Percentiles rank a stretch among this genome's conserved stretches.
Evolutionary conservation across 2,329 filamentous ascomycete species (phyloP).

Genomic region (Podosphaera aphanis): DNA sequence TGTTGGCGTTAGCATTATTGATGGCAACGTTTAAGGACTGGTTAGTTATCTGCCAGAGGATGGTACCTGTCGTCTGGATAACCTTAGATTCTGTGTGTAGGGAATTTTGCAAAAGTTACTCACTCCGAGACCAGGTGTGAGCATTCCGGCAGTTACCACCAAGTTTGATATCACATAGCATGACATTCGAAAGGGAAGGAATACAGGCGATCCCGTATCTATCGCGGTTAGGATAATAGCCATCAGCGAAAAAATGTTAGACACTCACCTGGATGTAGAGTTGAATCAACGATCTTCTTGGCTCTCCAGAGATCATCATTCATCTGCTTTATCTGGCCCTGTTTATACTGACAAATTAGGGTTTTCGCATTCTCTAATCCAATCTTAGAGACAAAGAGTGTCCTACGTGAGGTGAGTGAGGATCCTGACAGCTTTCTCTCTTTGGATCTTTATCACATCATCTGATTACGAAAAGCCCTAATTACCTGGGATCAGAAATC

Average conservation of each 20-base stretch:
- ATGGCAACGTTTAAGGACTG: slow-evolving; percentile 96
- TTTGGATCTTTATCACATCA: not conserved
- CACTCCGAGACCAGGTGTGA: slow-evolving; percentile 65
- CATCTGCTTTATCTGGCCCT: slow-evolving; percentile 56
- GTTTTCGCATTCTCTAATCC: slow-evolving; percentile 72
- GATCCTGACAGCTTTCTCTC: not conserved
- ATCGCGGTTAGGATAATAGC: slow-evolving; percentile 3
- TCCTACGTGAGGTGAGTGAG: slow-evolving; percentile 28
- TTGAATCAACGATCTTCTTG: slow-evolving; percentile 94
- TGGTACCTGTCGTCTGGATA: slow-evolving; percentile 49
- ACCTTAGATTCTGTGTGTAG: slow-evolving; percentile 2
- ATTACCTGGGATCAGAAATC: slow-evolving; percentile 89
- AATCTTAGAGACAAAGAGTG: slow-evolving; percentile 52
- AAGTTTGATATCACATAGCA: slow-evolving; percentile 84
- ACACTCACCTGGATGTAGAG: slow-evolving; percentile 64
- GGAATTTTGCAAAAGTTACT: slow-evolving; percentile 13
- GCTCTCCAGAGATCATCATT: slow-evolving; percentile 79
- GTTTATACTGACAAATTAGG: slow-evolving; percentile 67
- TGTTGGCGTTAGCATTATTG: slow-evolving; percentile 95
- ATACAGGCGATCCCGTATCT: slow-evolving; percentile 84
- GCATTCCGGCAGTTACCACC: slow-evolving; percentile 88
- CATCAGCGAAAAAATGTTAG: not conserved
- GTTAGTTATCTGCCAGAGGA: slow-evolving; percentile 88
- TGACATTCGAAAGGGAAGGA: slow-evolving; percentile 95
- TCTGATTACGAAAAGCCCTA: slow-evolving; percentile 19